These are phyloP conservation scores for Ramularia collo-cygni DNA, from an alignment of 2,329 filamentous ascomycete species.

Conservation along the genomic window DNA sequence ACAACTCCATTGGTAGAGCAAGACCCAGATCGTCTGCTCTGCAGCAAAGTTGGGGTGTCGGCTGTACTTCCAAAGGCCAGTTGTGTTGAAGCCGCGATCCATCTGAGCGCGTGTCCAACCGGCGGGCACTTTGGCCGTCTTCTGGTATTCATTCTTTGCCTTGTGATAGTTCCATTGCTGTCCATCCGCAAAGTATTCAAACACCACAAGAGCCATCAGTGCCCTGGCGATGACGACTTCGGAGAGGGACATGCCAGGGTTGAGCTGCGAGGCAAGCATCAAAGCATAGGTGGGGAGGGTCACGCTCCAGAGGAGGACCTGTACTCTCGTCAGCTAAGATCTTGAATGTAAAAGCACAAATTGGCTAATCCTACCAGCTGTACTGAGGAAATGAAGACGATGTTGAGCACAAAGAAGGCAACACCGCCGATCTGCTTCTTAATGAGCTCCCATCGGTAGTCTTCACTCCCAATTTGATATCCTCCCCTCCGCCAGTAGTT, in stretches of 20 bases:
- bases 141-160: constrained; percentile 70
- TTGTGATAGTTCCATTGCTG: constrained; percentile 88
- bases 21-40: constrained; percentile 85
- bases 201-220: constrained; percentile 51
- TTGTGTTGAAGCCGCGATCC: constrained; percentile 80
- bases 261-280: constrained; percentile 60
- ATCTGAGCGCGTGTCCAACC: constrained; percentile 61
- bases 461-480: constrained; percentile 81
- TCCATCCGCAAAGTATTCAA: constrained; percentile 77
- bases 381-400: constrained; percentile 77
- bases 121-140: constrained; percentile 62
- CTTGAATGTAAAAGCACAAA: not conserved
- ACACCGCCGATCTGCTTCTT: constrained; percentile 56
- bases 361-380: constrained; percentile 49
- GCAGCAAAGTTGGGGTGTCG: constrained; percentile 93
- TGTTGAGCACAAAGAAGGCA: constrained; percentile 77
- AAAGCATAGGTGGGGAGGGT: constrained; percentile 79
- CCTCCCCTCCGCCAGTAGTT: constrained; percentile 97
- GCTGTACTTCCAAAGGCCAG: constrained; percentile 78
- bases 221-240: constrained; percentile 53
- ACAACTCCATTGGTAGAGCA: constrained; percentile 82
- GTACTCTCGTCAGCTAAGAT: constrained; percentile 6
- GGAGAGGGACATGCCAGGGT: constrained; percentile 42
- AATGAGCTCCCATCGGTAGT: constrained; percentile 86
- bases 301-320: constrained; percentile 71